A percentile compares a stretch with the other conserved stretches of the same genome.
These are phyloP conservation scores for Candida railenensis DNA, from an alignment of 805 yeast genomes.

Conservation along the genomic window DNA sequence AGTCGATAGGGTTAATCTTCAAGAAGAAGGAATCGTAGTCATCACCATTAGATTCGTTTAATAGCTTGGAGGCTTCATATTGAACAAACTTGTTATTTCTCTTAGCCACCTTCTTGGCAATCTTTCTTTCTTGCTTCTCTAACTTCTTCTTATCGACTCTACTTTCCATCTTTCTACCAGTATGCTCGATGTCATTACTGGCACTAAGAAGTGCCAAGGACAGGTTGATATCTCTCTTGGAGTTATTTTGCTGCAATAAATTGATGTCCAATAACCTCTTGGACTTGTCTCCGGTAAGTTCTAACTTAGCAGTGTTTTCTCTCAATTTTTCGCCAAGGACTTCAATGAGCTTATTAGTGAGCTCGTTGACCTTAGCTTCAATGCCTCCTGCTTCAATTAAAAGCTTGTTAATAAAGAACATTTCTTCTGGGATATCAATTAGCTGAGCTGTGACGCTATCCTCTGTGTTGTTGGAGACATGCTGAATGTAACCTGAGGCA, in stretches of 20 bases:
- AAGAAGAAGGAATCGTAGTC: constrained; percentile 95
- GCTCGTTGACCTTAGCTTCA: constrained; percentile 46
- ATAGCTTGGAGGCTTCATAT: constrained; percentile 91
- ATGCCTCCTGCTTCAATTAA: constrained; percentile 84
- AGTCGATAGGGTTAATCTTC: constrained; percentile 91
- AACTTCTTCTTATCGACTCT: constrained; percentile 95
- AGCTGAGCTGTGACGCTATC: constrained; percentile 81
- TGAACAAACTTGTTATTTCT: constrained; percentile 78
- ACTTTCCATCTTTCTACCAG: constrained; percentile 89
- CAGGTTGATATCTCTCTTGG: constrained; percentile 70
- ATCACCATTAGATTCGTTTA: constrained; percentile 60
- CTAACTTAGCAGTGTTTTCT: constrained; percentile 70
- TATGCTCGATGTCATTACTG: constrained; percentile 80
- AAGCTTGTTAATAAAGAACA: constrained; percentile 62
- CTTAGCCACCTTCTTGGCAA: constrained; percentile 95
- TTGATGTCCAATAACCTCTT: constrained; percentile 81
- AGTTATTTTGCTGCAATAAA: constrained; percentile 55
- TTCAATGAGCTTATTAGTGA: constrained; percentile 48
- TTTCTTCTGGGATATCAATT: constrained; percentile 65
- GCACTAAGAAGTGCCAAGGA: constrained; percentile 78
- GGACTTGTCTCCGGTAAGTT: constrained; percentile 82
- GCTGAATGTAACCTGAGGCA: constrained; percentile 87
- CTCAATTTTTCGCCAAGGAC: constrained; percentile 52
- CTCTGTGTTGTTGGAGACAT: constrained; percentile 71
- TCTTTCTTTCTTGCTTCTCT: constrained; percentile 95